Conservation (phyloP, 495 filamentous ascomycete genomes). For the Extremus antarcticus region DNA sequence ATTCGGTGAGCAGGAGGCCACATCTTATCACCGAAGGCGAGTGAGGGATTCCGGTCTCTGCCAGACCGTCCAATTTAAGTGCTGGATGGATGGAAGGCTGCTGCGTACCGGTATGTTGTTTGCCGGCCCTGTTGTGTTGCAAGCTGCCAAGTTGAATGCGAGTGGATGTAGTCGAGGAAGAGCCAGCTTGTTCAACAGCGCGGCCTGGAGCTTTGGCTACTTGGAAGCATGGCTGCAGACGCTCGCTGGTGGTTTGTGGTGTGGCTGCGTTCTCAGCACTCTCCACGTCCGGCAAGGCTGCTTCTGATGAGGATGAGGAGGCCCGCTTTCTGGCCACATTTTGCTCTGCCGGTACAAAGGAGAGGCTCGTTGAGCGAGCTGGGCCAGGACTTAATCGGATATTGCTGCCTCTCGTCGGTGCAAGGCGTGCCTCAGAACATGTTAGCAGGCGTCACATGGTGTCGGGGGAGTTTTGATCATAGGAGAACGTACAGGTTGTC, state of each 20-base stretch:
- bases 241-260: neutral
- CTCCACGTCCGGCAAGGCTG: neutral
- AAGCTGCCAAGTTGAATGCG: neutral
- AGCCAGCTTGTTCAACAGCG: neutral
- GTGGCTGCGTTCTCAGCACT: too few relatives aligned
- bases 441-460: too few relatives aligned
- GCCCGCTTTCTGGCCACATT: slow-evolving; percentile 6
- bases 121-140: neutral
- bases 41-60: neutral
- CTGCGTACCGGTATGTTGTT: neutral
- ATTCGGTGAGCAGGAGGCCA: neutral
- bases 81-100: neutral
- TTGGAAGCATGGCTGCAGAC: neutral
- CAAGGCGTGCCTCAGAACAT: too few relatives aligned
- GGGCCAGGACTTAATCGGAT: slow-evolving; percentile 15
- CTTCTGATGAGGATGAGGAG: slow-evolving; percentile 4
- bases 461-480: too few relatives aligned
- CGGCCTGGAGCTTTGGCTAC: neutral
- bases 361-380: slow-evolving; percentile 1
- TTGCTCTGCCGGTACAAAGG: slow-evolving; percentile 2
- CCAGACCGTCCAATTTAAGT: neutral
- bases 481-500: too few relatives aligned
- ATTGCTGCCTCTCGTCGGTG: neutral
- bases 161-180: neutral
- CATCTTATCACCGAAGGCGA: neutral